A percentile compares a stretch with the other conserved stretches of the same genome.
Conservation (phyloP, 2,329 filamentous ascomycete genomes). For the Geoglossum cookeanum region DNA sequence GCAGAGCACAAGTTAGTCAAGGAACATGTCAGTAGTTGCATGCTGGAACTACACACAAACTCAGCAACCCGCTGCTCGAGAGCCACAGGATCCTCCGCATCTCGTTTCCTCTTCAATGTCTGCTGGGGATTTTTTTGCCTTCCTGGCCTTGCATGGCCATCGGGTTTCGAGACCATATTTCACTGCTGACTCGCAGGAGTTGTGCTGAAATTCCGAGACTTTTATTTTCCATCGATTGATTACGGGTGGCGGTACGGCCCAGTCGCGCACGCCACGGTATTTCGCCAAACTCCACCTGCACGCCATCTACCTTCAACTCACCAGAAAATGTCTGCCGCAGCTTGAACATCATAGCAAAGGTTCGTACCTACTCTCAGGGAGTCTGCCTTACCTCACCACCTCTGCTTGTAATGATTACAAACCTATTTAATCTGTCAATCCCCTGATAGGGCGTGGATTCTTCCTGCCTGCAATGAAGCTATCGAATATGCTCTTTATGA, state of each 20-base stretch:
- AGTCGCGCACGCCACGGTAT: background rate
- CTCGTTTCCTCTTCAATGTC: slow-evolving; percentile 24
- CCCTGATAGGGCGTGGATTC: slow-evolving; percentile 37
- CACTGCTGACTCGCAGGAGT: background rate
- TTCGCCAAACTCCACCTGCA: background rate
- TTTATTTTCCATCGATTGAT: background rate
- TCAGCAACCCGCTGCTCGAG: slow-evolving; percentile 23
- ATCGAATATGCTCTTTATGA: slow-evolving; percentile 18
- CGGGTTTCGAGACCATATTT: slow-evolving; percentile 1
- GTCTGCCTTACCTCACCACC: no score
- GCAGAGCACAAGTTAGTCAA: background rate
- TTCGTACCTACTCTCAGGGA: background rate
- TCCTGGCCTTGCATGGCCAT: slow-evolving; percentile 1
- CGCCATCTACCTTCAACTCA: background rate
- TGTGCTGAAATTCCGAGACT: background rate
- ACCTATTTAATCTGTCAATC: slow-evolving; percentile 63
- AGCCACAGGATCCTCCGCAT: slow-evolving; percentile 22
- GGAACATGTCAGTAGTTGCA: background rate
- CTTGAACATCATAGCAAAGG: background rate
- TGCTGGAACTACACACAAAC: slow-evolving; percentile 19
- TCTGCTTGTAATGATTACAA: slow-evolving; percentile 38
- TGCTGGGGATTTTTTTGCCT: slow-evolving; percentile 15
- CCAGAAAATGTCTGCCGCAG: background rate
- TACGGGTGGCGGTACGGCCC: background rate
- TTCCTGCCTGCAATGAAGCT: slow-evolving; percentile 12